A percentile compares a stretch with the other conserved stretches of the same genome.
These are phyloP conservation scores for Tuber magnatum DNA, from an alignment of 495 filamentous ascomycete genomes.

Conservation along the genomic window DNA sequence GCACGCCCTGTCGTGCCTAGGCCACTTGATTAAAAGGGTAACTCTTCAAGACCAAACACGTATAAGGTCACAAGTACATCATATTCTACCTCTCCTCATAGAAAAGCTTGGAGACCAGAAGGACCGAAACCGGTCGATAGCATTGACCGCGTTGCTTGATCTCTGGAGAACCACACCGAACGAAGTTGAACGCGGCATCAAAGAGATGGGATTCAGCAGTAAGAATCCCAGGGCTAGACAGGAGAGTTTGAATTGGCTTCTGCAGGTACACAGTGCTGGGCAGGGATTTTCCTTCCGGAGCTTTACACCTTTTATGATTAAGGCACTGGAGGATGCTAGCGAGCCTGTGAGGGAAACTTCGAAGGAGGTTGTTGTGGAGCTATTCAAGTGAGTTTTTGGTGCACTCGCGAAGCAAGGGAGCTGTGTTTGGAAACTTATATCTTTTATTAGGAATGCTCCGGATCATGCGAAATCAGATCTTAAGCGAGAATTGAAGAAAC, in stretches of 20 bases:
- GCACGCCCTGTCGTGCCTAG: constrained; percentile 60
- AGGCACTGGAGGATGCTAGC: constrained; percentile 82
- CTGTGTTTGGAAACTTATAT: constrained; percentile 6
- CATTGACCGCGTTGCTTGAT: constrained; percentile 65
- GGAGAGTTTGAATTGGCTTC: constrained; percentile 73
- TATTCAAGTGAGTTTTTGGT: constrained; percentile 60
- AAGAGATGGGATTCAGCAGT: constrained; percentile 66
- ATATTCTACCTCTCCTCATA: constrained; percentile 62
- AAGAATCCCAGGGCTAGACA: constrained; percentile 79
- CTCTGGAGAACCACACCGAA: constrained; percentile 58
- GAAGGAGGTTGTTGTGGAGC: constrained; percentile 69
- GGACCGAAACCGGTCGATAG: constrained; percentile 66
- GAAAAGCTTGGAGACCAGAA: constrained; percentile 86
- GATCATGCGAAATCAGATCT: constrained; percentile 79
- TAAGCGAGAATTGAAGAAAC: constrained; percentile 68
- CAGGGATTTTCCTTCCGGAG: constrained; percentile 59
- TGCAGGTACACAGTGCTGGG: constrained; percentile 48
- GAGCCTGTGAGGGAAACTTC: constrained; percentile 74
- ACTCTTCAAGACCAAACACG: constrained; percentile 69
- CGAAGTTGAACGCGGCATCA: constrained; percentile 72
- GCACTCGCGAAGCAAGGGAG: constrained; percentile 4
- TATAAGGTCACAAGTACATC: constrained; percentile 56
- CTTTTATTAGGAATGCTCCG: constrained; percentile 58
- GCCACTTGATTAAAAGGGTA: constrained; percentile 75
- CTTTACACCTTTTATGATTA: constrained; percentile 75